Base-by-base conservation (phyloP, 1,139 yeast species). In the Suhomyces bolitotheri region DNA sequence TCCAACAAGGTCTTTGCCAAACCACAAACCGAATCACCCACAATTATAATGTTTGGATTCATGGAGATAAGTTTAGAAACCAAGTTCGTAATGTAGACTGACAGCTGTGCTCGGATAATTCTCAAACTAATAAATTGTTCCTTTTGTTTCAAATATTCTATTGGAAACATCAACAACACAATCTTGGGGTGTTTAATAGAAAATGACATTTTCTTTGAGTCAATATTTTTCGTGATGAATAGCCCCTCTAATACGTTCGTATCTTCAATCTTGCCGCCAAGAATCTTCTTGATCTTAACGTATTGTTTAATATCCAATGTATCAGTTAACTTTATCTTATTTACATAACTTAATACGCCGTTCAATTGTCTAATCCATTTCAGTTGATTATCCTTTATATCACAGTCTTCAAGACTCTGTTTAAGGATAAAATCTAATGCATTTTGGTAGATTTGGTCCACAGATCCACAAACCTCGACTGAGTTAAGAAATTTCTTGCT, bases 21-120 rank as follows among this genome's bases (percentile, higher is more conserved):
- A 0, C 97, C 96, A 50, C 95, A 82, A 1, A 90, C 85, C 8
- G 85, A 73, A 26, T 87, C 87, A 7, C 92, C 90, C 9, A 87
- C 84, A 22, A 90, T 75, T 2, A 94, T 74, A 16, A 94, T 70
- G 47, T 79, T 88, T 0, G 99, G 97, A 33, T 76, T 78, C 37
- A 92, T 62, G 0, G 92, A 81, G 4, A 80, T 71, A 15, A 94
- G 76, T 38, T 97, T 71, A 3, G 83, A 83, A 0, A 89, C 95
- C 31, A 92, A 68, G 48, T 90, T 90, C 36, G 82, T 77, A 30
- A 92, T 71, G 51, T 85, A 90, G 45, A 92, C 97, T 29, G 76
- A 71, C 53, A 92, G 97, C 54, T 94, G 98, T 0, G 94, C 87
- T 34, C 88, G 72, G 1, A 92, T 83, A 4, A 95, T 86, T 38